A percentile compares a stretch with the other conserved stretches of the same genome.
Conservation (phyloP, 78 protist species). For the Creolimax fragrantissima region DNA sequence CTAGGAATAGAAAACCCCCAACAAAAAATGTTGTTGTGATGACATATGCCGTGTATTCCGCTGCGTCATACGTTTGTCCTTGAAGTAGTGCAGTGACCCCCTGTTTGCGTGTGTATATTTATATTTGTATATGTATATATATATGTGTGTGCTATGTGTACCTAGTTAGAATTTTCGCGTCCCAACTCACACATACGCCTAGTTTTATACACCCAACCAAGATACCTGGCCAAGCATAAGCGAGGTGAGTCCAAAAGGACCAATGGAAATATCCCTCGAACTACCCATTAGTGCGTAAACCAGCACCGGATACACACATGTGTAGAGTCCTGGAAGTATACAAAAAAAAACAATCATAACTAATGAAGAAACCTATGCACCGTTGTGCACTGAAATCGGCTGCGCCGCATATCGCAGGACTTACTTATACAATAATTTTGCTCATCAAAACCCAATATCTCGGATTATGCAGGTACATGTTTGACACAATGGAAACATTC, state of each 20-base stretch:
- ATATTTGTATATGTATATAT: background rate
- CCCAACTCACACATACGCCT: background rate
- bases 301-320: constrained; percentile 33
- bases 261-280: constrained; percentile 28
- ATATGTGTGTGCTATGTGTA: background rate
- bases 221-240: constrained; percentile 19
- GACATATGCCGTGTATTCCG: background rate
- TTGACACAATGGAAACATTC: too few species aligned
- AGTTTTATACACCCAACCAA: background rate
- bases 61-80: background rate
- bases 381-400: too few species aligned
- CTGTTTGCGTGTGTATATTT: background rate
- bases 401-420: too few species aligned
- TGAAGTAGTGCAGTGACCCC: background rate
- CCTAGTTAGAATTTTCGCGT: background rate
- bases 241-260: constrained; percentile 44
- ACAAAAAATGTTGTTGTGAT: background rate
- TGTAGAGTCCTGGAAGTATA: constrained; percentile 31
- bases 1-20: background rate
- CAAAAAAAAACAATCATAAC: background rate
- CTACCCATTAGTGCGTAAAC: constrained; percentile 46
- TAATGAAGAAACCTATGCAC: background rate
- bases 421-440: too few species aligned
- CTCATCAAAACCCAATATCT: too few species aligned
- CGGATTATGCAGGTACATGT: too few species aligned